Conservation (phyloP, 148 eudicot species). For the Vaccinium vitisidaea region DNA sequence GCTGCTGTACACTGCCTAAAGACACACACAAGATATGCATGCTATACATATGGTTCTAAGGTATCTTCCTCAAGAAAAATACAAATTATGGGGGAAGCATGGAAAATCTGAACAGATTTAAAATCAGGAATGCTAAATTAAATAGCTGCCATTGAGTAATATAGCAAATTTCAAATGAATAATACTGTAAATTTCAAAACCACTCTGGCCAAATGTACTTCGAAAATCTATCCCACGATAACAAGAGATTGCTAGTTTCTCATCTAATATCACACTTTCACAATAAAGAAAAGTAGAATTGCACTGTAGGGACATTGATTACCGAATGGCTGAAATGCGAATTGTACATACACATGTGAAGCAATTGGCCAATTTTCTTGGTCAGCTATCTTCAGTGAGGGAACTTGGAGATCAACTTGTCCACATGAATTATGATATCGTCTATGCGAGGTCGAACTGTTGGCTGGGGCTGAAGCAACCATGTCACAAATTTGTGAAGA, state of each 20-base stretch:
- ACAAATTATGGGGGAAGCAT: neutral
- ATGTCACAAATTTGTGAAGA: slow-evolving; percentile 93
- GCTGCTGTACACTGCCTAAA: neutral
- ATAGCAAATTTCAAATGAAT: no score
- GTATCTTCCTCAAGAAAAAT: neutral
- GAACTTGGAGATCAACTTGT: slow-evolving; percentile 82
- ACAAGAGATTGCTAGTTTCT: slow-evolving; percentile 11
- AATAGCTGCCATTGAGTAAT: slow-evolving; percentile 4
- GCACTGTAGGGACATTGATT: neutral
- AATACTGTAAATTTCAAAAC: neutral
- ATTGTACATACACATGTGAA: slow-evolving; percentile 1
- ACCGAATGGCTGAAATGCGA: slow-evolving; percentile 8
- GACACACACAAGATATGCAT: neutral
- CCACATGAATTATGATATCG: slow-evolving; percentile 88
- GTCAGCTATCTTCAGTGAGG: slow-evolving; percentile 35
- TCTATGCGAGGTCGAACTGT: slow-evolving; percentile 92
- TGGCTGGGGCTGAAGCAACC: slow-evolving; percentile 98
- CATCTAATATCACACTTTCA: slow-evolving; percentile 10
- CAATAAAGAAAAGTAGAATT: slow-evolving; percentile 8
- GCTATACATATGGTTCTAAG: slow-evolving; percentile 3
- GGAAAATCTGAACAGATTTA: neutral
- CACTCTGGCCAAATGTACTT: neutral
- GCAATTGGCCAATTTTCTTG: neutral
- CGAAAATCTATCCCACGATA: neutral
- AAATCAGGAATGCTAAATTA: neutral